Evolutionary conservation across 371 early-diverging fungal species (phyloP), one percentile per base, ranked within the genome.

Genomic region (Lichtheimia corymbifera): DNA sequence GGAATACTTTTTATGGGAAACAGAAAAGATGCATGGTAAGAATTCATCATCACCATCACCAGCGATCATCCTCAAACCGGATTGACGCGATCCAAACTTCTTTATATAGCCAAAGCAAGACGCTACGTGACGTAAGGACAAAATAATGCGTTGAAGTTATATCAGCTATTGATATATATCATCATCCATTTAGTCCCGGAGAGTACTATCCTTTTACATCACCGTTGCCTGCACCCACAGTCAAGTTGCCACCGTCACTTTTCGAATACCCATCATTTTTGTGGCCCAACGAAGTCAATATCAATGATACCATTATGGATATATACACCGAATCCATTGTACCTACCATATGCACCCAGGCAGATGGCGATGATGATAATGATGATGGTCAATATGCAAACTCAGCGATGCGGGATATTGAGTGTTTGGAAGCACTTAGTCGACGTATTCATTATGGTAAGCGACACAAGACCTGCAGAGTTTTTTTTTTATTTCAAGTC

Each of bases 381-480:
- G 95, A 95, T 67, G 97, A 97, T 73, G 67, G 65, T 25, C 94
- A 98, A 76, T 93, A 96, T 71, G 98, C 97, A 17, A 90, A 92
- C 7, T 78, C 95, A 7, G 94, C 96, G 0, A 96, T 96, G 14
- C 83, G 90, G 24, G 98, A 98, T 67, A 89, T 95, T 27, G 95
- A 94, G 58, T 94, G 93, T 24, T 72, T 98, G 15, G 97, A 98
- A 77, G 88, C 93, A 3, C 77, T 98, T 28, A 93, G 93, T 59
- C 84, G 93, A 54, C 87, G 98, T 59, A 95, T 98, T 65, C 98
- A 98, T 73, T 96, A 92, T 68, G 98, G 95, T 89, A 79, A 35
- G 35, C 35, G 35, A 35, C 54, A 59, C 27, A n/a, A 27, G 28
- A 4, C 1, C 2, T 47, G 47, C 11, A 22, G 5, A 18, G n/a